A percentile compares a stretch with the other conserved stretches of the same genome.
phyloP scores from a whole-genome alignment of 306 rosid species.

The Prunus mume region DNA sequence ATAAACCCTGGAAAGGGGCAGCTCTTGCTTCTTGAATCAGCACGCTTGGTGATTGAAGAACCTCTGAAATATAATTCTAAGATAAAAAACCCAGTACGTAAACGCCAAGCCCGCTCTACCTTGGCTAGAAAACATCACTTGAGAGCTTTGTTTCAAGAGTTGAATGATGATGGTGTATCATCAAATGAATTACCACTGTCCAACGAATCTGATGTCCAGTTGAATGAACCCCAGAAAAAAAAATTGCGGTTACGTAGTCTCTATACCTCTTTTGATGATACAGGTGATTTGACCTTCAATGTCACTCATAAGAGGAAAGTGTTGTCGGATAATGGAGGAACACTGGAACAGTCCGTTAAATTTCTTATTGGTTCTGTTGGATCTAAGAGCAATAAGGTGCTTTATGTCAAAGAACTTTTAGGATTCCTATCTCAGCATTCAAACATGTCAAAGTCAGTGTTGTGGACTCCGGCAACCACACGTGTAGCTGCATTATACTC shows the following conservation, averaged over 20 bases:
- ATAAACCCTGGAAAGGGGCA: conserved; percentile 94
- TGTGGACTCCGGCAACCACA: conserved; percentile 85
- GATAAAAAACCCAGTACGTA: conserved; percentile 20
- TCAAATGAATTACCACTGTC: conserved; percentile 28
- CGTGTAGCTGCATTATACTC: conserved; percentile 80
- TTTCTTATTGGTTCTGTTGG: conserved; percentile 87
- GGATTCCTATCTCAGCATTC: conserved; percentile 56
- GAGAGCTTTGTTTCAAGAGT: conserved; percentile 51
- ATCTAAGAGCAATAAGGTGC: conserved; percentile 89
- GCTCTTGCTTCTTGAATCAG: conserved; percentile 73
- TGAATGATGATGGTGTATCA: conserved; percentile 32
- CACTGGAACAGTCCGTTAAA: conserved; percentile 40
- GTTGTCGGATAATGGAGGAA: conserved; percentile 31
- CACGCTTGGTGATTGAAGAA: conserved; percentile 38
- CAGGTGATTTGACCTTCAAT: conserved; percentile 32
- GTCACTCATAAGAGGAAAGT: conserved; percentile 34
- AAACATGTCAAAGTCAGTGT: conserved; percentile 69
- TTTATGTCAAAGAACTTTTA: conserved; percentile 63
- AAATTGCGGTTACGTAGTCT: conserved; percentile 21
- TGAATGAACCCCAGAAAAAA: conserved; percentile 19
- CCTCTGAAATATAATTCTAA: conserved; percentile 31
- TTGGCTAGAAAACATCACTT: conserved; percentile 48
- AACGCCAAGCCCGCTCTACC: conserved; percentile 38
- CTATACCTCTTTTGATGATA: conserved; percentile 28
- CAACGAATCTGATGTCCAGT: conserved; percentile 32